Base-by-base conservation (phyloP, 805 yeast species). In the Nakazawaea sp. region DNA sequence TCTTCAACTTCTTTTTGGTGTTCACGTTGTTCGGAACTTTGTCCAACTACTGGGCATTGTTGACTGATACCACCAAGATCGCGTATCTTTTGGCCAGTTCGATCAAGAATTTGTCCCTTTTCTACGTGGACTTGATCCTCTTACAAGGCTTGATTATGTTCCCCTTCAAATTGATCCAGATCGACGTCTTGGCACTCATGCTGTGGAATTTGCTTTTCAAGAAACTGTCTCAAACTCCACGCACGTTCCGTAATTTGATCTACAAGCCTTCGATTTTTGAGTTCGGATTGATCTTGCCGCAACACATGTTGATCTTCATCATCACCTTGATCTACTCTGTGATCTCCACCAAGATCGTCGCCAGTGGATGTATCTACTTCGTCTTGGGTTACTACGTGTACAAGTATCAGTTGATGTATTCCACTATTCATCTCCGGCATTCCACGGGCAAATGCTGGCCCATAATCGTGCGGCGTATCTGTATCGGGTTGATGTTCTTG, bases 401-500 rank as follows among this genome's bases (percentile, higher is more conserved):
- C 70, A 90, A 90, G 59, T 90, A 89, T 56, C 96, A 88, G 58
- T 65, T 90, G 42, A 64, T 92, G 45, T 90, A 86, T 55, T 82
- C 96, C 0, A 81, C 92, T 64, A 88, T 87, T 23, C 97, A 92
- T 56, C 89, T 95, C 8, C 96, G 94, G 27, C 97, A 92, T 59
- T 88, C 96, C 0, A 92, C 96, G 0, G 98, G 97, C 1, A 84
- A 83, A 53, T 94, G 90, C 1, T 90, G 83, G 83, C 80, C 80
- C 3, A 70, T 75, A 57, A 72, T 76, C 5, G 74, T 75, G 44
- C 59, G 77, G 39, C 53, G 83, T 35, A 61, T 75, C 21, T 66
- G 75, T 38, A 50, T 76, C 21, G 83, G 82, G 1, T 53, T 75
- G 30, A 53, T 75, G 9, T 61, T 76, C 26, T 69, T 76, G 46